Evolutionary conservation across 345 rosid genomes (phyloP), one percentile per base, ranked within the genome.

Genomic region (Sonneratia alba): DNA sequence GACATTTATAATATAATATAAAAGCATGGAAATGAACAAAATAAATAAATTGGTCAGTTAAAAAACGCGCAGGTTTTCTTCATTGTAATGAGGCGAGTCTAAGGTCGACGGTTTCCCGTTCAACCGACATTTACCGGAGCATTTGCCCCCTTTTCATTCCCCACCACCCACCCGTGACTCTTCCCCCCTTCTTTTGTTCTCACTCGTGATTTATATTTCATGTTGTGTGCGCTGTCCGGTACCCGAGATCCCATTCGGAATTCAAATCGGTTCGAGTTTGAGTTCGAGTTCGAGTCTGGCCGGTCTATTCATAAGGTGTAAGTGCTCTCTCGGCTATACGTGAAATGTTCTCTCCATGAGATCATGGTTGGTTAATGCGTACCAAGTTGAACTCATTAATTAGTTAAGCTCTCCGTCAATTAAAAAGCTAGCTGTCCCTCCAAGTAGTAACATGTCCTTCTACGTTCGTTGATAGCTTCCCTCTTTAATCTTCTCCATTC

Each of bases 91-190:
- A 80, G 90, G 85, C 90, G 83, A 83, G 69, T 73, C 73, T 81
- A 57, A 69, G 92, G 92, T 76, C 75, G 70, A 81, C 40, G 90
- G 92, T 88, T 82, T 83, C 88, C 90, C 82, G 72, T 84, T 86
- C 90, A 86, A 85, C 87, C 79, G 85, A 88, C 92, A 88, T 77
- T 74, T 76, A 81, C 83, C 85, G 57, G 43, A 69, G 24, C 67
- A 34, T 43, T 75, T 42, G 65, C 62, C 42, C 68, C 18, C 32
- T 27, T 61, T 78, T 77, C 81, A 78, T 49, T 69, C 70, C 36
- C 9, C 45, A 27, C 32, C 1, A 27, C 32, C 32, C 32, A 27
- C 70, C 51, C 76, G 70, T 73, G 71, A 73, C 68, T 77, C 63
- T 72, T 73, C 66, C 66, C 38, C 53, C 47, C 36, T n/a, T 73